Evolutionary conservation across 2,329 filamentous ascomycete species (phyloP).

Genomic region (Botrytis pseudocinerea): DNA sequence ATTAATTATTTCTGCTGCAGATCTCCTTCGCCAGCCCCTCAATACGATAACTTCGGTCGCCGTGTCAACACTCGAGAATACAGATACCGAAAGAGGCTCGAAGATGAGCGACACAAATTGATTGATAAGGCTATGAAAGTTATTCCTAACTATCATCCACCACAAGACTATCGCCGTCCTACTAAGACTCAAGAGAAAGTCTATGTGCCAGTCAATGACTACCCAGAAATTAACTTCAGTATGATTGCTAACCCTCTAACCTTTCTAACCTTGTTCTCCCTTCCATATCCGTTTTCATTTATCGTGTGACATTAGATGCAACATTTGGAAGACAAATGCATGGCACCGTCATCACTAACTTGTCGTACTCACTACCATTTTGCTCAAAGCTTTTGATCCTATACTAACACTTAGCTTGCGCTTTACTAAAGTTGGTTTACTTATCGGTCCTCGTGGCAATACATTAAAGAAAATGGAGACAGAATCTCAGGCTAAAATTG

Average conservation of each 20-base stretch:
- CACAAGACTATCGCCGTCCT: slow-evolving; percentile 95
- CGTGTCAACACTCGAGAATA: slow-evolving; percentile 99
- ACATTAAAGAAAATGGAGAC: slow-evolving; percentile 99
- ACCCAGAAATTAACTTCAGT: slow-evolving; percentile 99
- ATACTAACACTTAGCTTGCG: slow-evolving; percentile 90
- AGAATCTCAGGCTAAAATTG: slow-evolving; percentile 97
- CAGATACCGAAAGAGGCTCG: slow-evolving; percentile 94
- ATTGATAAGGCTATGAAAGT: slow-evolving; percentile 99
- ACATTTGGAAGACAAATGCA: slow-evolving; percentile 37
- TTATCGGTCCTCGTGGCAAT: slow-evolving; percentile 99
- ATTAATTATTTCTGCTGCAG: slow-evolving; percentile 49
- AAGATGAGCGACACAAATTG: slow-evolving; percentile 98
- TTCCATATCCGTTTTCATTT: slow-evolving; percentile 45
- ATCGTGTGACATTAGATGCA: slow-evolving; percentile 42
- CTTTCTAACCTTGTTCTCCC: slow-evolving; percentile 58
- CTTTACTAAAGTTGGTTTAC: slow-evolving; percentile 93
- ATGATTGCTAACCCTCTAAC: slow-evolving; percentile 99
- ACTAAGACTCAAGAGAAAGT: slow-evolving; percentile 99
- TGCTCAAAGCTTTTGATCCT: slow-evolving; percentile 43
- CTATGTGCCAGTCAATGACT: slow-evolving; percentile 99
- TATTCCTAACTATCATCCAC: slow-evolving; percentile 98
- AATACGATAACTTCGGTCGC: slow-evolving; percentile 98
- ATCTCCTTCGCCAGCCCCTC: slow-evolving; percentile 91
- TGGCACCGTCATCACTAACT: slow-evolving; percentile 43
- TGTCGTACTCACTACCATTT: slow-evolving; percentile 41